Evolutionary conservation across 441 rosid genomes (phyloP), one percentile per base, ranked within the genome.

Genomic region (Cnidoscolus chayamansa): DNA sequence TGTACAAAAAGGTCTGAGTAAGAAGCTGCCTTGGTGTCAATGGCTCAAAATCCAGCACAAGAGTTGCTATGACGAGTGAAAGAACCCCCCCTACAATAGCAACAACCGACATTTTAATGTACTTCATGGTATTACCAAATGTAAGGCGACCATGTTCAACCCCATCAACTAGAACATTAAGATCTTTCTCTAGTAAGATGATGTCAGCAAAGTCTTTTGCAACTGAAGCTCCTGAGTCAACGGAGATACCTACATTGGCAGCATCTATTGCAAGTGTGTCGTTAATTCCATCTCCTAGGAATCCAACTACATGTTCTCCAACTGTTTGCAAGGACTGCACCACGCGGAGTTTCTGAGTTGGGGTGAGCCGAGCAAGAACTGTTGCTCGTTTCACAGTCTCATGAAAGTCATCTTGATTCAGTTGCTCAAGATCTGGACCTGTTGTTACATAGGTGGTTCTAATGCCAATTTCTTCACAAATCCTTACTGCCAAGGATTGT

Each of bases 181-280:
- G 81, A 67, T 75, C 91, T 78, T 88, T 90, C 87, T 90, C 91
- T 0, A 88, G 87, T 71, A 90, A 81, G 69, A 90, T 85, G 50
- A 90, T 90, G 73, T 86, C 89, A 1, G 95, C 86, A 37, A 82
- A 81, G 66, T 90, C 95, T 78, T 90, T 88, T 0, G 92, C 87
- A 54, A 88, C 90, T 0, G 92, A 89, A 37, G 89, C 86, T 19
- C 89, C 92, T 0, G 92, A 88, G 71, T 89, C 87, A 0, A 88
- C 94, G 43, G 94, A 88, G 71, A 89, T 88, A 31, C 92, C 90
- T 3, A 89, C 80, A 61, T 86, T 75, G 25, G 92, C 90, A 15
- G 88, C 90, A 69, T 89, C 90, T 7, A 89, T 81, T n/a, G 92
- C 92, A 2, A 89, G 89, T 7, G 94, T 82, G 73, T 89, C 94